A percentile compares a stretch with the other conserved stretches of the same genome.
Conservation (phyloP, 495 filamentous ascomycete species). For the Aspergillus avenaceus region DNA sequence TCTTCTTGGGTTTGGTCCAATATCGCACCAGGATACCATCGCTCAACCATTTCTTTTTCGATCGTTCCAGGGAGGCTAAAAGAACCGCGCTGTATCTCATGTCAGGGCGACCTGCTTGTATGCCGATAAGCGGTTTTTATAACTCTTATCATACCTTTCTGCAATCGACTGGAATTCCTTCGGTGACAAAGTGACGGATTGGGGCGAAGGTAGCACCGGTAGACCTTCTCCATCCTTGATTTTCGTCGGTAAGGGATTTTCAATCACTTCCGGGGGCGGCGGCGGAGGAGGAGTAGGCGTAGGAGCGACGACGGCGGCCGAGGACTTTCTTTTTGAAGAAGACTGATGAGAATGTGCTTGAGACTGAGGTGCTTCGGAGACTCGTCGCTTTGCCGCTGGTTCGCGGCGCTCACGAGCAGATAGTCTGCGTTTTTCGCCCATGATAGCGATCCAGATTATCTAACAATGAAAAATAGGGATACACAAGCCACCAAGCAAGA, state of each 20-base stretch:
- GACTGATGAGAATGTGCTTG: conserved; percentile 18
- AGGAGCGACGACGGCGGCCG: conserved; percentile 22
- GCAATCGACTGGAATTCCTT: conserved; percentile 77
- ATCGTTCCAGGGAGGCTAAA: conserved; percentile 74
- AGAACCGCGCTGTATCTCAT: conserved; percentile 69
- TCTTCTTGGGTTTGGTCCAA: conserved; percentile 86
- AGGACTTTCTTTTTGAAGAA: conserved; percentile 32
- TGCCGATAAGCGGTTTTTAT: no score
- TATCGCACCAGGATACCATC: conserved; percentile 90
- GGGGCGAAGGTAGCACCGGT: conserved; percentile 67
- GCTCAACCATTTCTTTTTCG: conserved; percentile 82
- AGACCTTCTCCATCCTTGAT: conserved; percentile 63
- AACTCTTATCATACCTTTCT: conserved; percentile 59
- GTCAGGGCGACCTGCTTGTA: no score
- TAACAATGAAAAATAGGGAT: not conserved
- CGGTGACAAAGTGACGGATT: conserved; percentile 56
- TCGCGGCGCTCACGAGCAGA: conserved; percentile 45
- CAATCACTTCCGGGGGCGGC: conserved; percentile 31
- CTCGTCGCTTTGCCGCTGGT: conserved; percentile 42
- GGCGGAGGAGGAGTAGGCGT: conserved; percentile 23
- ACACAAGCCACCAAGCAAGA: not conserved
- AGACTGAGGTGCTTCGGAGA: conserved; percentile 38
- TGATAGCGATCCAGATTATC: conserved; percentile 7
- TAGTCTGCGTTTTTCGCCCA: conserved; percentile 47
- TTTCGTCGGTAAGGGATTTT: conserved; percentile 59